Evolutionary conservation across 139 green algal species (phyloP), one percentile per base, ranked within the genome.

Genomic region (Closterium sp.): DNA sequence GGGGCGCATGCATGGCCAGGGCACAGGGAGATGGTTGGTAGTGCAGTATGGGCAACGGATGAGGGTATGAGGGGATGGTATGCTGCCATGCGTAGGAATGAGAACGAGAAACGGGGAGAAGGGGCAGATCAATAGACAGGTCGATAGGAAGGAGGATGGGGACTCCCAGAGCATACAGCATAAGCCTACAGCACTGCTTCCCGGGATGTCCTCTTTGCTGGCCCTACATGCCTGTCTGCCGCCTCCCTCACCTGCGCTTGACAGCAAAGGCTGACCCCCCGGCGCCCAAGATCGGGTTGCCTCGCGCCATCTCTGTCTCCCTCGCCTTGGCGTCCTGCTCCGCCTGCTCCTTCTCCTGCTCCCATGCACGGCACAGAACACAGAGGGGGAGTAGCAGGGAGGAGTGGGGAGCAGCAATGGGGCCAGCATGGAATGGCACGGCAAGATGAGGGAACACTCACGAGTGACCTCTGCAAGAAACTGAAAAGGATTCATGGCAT

Each of bases 251-350:
- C 90, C 90, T 92, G 19, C 90, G 33, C 90, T 92, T 92, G 34
- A 92, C 90, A 33, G 84, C 34, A 23, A 92, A 92, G 91, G 88
- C 92, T 31, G 55, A 87, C 92, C 86, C 88, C 36, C 85, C 94
- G 2, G 81, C 90, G 32, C 35, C 86, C 64, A 99, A 91, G 86
- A 99, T 93, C 16, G 98, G 98, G 95, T 99, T 99, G 81, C 98
- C 98, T 0, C 92, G 93, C 28, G 96, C 90, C 28, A 99, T 89
- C 92, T 98, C 96, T 43, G 94, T 88, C 84, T 97, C 94, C 76
- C 97, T 95, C 16, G 94, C 94, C 90, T 96, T 94, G 38, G 93
- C 87, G 32, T 95, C 94, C 84, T 89, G 91, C 28, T 92, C 94
- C 31, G 90, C 33, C 81, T 89, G 35, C 36, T 91, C 32, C 85